These are phyloP conservation scores for Platanthera guangdongensis DNA, from an alignment of 106 monocot species.

Conservation along the genomic window DNA sequence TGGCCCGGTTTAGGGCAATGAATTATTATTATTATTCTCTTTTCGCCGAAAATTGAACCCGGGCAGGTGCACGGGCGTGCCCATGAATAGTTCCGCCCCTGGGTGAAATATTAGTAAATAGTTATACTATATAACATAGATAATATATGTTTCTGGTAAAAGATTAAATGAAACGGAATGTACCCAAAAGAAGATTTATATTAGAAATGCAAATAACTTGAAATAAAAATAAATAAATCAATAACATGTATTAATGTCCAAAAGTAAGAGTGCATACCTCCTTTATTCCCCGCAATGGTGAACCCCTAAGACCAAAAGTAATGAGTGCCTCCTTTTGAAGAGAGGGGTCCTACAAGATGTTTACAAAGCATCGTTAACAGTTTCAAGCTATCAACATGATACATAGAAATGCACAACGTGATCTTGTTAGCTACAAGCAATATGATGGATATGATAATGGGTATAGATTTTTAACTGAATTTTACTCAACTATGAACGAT, in stretches of 20 bases:
- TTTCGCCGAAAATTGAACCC: too few species aligned
- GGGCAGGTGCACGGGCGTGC: too few species aligned
- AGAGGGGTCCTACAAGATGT: slow-evolving; percentile 28
- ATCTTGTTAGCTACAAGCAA: background rate
- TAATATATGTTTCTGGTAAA: background rate
- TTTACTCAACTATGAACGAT: background rate
- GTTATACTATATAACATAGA: background rate
- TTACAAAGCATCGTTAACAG: background rate
- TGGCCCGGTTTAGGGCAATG: too few species aligned
- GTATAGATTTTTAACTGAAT: background rate
- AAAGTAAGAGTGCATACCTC: slow-evolving; percentile 19
- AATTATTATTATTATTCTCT: too few species aligned
- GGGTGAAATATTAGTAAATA: background rate
- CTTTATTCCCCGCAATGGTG: slow-evolving; percentile 42
- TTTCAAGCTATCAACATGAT: background rate
- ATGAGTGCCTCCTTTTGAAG: slow-evolving; percentile 32
- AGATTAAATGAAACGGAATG: background rate
- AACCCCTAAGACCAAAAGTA: slow-evolving; percentile 40
- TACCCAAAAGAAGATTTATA: background rate
- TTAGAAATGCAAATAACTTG: background rate
- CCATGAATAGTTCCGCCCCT: too few species aligned
- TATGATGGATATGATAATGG: background rate
- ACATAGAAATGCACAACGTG: background rate
- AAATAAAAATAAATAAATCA: background rate
- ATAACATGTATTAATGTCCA: background rate